Conservation (phyloP, 176 grass and related monocot genomes). For the Aegilops longissima region DNA sequence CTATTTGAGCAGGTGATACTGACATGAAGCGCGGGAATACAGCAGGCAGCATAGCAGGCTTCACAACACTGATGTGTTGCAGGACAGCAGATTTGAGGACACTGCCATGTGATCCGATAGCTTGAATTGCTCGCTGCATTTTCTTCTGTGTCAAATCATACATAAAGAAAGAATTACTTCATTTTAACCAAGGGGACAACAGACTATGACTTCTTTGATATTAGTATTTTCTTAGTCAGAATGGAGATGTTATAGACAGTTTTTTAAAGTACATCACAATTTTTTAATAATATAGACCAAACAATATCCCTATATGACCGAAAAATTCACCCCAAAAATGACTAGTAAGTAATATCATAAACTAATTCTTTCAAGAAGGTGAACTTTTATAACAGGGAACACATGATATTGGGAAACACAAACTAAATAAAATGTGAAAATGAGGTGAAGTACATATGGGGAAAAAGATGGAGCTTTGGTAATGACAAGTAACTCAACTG, state of each 20-base stretch:
- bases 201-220: not conserved
- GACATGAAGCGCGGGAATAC: conserved; percentile 63
- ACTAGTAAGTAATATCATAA: not conserved
- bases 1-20: conserved; percentile 57
- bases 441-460: not conserved
- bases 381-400: not conserved
- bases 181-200: not conserved
- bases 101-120: conserved; percentile 53
- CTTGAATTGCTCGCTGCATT: conserved; percentile 81
- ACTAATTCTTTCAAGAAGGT: conserved; percentile 10
- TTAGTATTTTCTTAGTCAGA: not conserved
- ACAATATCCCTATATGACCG: not conserved
- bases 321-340: not conserved
- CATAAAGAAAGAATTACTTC: conserved; percentile 18
- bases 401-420: not conserved
- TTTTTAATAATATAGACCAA: not conserved
- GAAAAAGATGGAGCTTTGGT: not conserved
- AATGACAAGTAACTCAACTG: not conserved
- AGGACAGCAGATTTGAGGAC: conserved; percentile 58
- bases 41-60: conserved; percentile 48
- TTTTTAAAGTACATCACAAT: not conserved
- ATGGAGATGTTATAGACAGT: not conserved
- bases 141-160: conserved; percentile 48
- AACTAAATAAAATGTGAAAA: not conserved
- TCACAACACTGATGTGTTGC: conserved; percentile 47